phyloP scores from a whole-genome alignment of 1,284 basidiomycete genomes.

The Moesziomyces aphidis region DNA sequence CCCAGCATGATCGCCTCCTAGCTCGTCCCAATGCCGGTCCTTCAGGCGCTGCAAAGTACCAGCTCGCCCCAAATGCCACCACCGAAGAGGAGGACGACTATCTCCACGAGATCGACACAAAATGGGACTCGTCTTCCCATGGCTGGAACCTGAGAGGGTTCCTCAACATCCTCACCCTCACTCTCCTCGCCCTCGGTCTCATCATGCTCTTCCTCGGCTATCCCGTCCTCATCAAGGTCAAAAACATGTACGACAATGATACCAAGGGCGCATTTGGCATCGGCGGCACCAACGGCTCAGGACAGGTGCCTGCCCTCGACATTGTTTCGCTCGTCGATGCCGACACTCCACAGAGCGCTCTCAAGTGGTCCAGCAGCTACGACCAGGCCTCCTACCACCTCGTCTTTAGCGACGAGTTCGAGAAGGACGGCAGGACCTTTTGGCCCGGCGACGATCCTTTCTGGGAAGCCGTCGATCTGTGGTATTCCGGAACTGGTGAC shows the following conservation, averaged over 20 bases:
- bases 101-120: conserved; percentile 51
- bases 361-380: conserved; percentile 37
- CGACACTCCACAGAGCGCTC: conserved; percentile 48
- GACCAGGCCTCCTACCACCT: conserved; percentile 70
- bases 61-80: conserved; percentile 16
- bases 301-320: conserved; percentile 56
- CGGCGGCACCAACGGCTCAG: conserved; percentile 73
- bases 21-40: conserved; percentile 3
- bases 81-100: conserved; percentile 61
- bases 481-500: conserved; percentile 65
- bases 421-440: conserved; percentile 76
- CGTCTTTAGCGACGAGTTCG: conserved; percentile 79
- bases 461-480: conserved; percentile 66
- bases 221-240: conserved; percentile 59
- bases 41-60: conserved; percentile 20
- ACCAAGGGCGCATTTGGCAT: conserved; percentile 71
- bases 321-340: conserved; percentile 49
- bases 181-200: conserved; percentile 50
- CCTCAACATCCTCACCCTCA: conserved; percentile 59
- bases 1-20: conserved; percentile 20
- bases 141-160: conserved; percentile 52
- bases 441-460: conserved; percentile 66
- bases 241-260: conserved; percentile 39
- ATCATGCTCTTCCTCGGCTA: conserved; percentile 66
- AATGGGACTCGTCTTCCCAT: conserved; percentile 51